A percentile compares a stretch with the other conserved stretches of the same genome.
These are phyloP conservation scores for Penicillium digitatum DNA, from an alignment of 2,329 filamentous ascomycete genomes.

Conservation along the genomic window DNA sequence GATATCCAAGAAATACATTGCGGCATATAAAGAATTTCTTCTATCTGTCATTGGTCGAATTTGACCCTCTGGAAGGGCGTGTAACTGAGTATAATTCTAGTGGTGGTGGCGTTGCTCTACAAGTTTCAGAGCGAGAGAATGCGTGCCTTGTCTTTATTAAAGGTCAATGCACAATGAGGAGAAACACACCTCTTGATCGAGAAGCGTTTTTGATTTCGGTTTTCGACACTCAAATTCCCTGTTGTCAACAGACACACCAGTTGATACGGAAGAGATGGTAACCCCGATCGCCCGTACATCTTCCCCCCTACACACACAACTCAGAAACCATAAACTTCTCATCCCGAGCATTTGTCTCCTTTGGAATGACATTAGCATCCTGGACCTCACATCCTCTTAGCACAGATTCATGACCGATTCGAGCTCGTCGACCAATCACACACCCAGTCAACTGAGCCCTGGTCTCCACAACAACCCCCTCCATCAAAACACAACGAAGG, in stretches of 20 bases:
- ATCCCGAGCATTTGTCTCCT: neutral
- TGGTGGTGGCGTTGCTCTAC: too few relatives aligned
- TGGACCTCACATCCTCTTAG: neutral
- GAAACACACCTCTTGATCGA: neutral
- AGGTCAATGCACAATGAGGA: neutral
- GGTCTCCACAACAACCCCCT: neutral
- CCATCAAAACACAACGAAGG: slow-evolving; percentile 3
- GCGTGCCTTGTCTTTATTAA: neutral
- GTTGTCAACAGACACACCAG: neutral
- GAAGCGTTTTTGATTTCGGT: too few relatives aligned
- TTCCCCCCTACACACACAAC: neutral
- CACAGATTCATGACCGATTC: neutral
- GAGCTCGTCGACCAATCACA: neutral
- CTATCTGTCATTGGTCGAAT: too few relatives aligned
- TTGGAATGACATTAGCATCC: neutral
- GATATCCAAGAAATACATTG: neutral
- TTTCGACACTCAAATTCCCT: too few relatives aligned
- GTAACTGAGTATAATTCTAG: too few relatives aligned
- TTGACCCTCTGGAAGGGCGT: too few relatives aligned
- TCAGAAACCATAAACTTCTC: neutral
- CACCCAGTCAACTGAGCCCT: neutral
- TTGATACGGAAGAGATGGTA: neutral
- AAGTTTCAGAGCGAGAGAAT: too few relatives aligned
- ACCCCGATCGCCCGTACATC: neutral
- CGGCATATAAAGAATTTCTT: too few relatives aligned